Base-by-base conservation (phyloP, 2,329 filamentous ascomycete species). In the Sclerotinia sclerotiorum region DNA sequence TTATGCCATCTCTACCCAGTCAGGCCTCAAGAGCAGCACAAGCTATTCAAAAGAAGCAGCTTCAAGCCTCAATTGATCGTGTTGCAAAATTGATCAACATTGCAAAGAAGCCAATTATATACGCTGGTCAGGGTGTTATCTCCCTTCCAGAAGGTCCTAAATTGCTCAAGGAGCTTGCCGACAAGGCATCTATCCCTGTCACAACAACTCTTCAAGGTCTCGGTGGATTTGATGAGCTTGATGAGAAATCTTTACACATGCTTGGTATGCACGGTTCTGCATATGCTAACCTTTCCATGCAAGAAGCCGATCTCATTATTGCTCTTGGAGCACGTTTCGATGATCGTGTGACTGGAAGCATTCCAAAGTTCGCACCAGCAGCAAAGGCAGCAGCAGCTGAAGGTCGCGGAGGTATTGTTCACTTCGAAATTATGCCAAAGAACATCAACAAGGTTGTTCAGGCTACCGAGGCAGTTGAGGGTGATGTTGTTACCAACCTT, bases 391-490 rank as follows among this genome's bases (percentile, higher is more conserved):
- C 95, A 0, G 94, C 93, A 5, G 84, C 86, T 15, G 92, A 97
- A 82, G 89, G 89, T 66, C 91, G 93, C 71, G 95, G 95, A 75
- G 95, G 95, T 77, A 98, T 99, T 76, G 87, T 98, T 21, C 94
- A 99, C 81, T 98, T 98, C 77, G 94, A 98, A 79, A 94, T 99
- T 76, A 91, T 98, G 90, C 94, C 95, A 75, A 99, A 99, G 89
- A 98, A 99, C 84, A 98, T 98, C 83, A 98, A 98, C 88, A 99
- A 98, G 86, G 94, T 98, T 54, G 91, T 99, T 19, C 93, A 98
- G 81, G 94, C 94, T 10, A 97, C 92, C 54, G 93, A 97, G 82
- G 94, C 95, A 57, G 90, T 98, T 24, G 94, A 97, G 81, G 95
- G 95, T 69, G 94, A 98, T 77, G 92, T 97, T 42, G 88, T 89